Conservation (phyloP, 371 early-diverging fungal genomes). For the Zychaea mexicana region DNA sequence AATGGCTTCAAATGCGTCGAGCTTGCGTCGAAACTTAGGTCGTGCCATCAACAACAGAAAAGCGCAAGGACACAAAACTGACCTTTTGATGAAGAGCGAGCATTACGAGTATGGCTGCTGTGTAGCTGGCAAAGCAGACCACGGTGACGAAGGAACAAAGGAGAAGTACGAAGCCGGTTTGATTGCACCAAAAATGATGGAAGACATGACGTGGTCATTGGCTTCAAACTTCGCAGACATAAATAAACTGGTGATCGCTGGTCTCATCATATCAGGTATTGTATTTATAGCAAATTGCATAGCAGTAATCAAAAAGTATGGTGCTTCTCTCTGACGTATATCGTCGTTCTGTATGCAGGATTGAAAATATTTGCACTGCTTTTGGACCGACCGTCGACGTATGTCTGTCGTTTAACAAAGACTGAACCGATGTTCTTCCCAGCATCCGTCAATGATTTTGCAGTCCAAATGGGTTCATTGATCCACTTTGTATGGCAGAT, state of each 20-base stretch:
- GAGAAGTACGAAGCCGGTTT: background rate
- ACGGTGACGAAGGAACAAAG: constrained; percentile 12
- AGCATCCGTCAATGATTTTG: background rate
- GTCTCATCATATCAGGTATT: background rate
- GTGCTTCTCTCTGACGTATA: background rate
- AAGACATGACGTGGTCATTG: background rate
- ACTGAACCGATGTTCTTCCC: background rate
- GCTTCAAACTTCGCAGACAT: background rate
- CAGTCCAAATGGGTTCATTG: background rate
- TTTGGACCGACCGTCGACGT: background rate
- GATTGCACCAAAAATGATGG: constrained; percentile 1
- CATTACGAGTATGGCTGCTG: constrained; percentile 2
- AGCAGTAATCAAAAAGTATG: background rate
- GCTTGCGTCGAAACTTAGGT: constrained; percentile 1
- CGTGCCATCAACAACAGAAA: background rate
- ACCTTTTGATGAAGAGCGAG: background rate
- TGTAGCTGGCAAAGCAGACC: constrained; percentile 9
- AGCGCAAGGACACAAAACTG: constrained; percentile 9
- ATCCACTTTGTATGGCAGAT: background rate
- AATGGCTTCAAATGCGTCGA: background rate
- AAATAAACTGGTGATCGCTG: background rate
- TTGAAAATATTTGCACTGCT: background rate
- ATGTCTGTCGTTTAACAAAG: background rate
- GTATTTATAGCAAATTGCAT: background rate
- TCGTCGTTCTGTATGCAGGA: background rate